A percentile compares a stretch with the other conserved stretches of the same genome.
phyloP scores from a whole-genome alignment of 2,329 filamentous ascomycete genomes.

The Trichoderma brevicompactum region DNA sequence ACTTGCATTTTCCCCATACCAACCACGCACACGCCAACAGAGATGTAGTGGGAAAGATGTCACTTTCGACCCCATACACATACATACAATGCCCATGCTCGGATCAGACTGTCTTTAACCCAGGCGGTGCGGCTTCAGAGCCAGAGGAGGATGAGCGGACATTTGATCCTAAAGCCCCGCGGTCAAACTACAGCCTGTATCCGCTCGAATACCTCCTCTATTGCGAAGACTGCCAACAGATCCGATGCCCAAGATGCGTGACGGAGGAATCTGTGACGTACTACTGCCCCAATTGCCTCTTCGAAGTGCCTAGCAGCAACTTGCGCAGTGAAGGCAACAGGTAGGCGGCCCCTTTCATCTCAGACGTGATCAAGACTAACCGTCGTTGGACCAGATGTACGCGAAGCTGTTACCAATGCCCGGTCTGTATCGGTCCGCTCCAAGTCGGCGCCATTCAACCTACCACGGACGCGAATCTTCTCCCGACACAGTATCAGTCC shows the following conservation, averaged over 20 bases:
- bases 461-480: constrained; percentile 50
- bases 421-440: constrained; percentile 81
- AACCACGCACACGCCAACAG: background rate
- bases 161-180: constrained; percentile 83
- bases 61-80: constrained; percentile 62
- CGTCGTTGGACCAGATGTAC: constrained; percentile 66
- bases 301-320: constrained; percentile 92
- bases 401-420: constrained; percentile 94
- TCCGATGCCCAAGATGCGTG: constrained; percentile 89
- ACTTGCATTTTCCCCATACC: background rate
- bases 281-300: constrained; percentile 93
- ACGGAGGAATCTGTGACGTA: constrained; percentile 93
- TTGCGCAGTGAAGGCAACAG: constrained; percentile 92
- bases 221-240: constrained; percentile 96
- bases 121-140: constrained; percentile 40
- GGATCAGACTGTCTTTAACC: constrained; percentile 47
- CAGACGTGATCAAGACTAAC: constrained; percentile 9
- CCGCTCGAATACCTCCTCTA: constrained; percentile 93
- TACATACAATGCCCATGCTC: constrained; percentile 71
- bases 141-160: constrained; percentile 70
- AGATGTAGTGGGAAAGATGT: constrained; percentile 46
- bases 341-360: constrained; percentile 52
- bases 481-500: constrained; percentile 46
- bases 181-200: constrained; percentile 89
- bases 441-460: constrained; percentile 72